Percentiles rank a stretch among this genome's conserved stretches.
phyloP scores from a whole-genome alignment of 1,284 basidiomycete species.

The Apiotrichum mycotoxinovorans region DNA sequence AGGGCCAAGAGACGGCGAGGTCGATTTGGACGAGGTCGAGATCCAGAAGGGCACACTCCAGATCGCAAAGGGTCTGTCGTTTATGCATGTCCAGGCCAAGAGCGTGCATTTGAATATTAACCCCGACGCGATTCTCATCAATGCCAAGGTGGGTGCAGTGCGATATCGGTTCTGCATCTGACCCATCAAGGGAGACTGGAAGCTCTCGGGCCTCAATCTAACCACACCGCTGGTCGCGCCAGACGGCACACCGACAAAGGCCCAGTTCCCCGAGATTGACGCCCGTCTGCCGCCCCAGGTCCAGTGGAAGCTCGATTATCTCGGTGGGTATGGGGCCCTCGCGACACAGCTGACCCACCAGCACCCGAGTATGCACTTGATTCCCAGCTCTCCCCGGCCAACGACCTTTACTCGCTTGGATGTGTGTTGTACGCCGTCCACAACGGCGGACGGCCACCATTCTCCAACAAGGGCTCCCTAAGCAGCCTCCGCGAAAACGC shows the following conservation, averaged over 20 bases:
- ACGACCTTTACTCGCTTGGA: conserved; percentile 93
- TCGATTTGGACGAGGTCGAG: conserved; percentile 61
- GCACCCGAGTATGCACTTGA: conserved; percentile 95
- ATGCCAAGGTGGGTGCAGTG: conserved; percentile 65
- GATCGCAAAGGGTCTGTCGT: conserved; percentile 85
- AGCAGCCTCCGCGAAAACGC: conserved; percentile 74
- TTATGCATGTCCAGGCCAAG: conserved; percentile 86
- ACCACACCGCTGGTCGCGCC: conserved; percentile 71
- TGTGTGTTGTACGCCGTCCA: conserved; percentile 87
- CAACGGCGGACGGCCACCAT: conserved; percentile 81
- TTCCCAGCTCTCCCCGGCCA: conserved; percentile 75
- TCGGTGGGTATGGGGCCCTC: conserved; percentile 58
- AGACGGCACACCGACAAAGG: conserved; percentile 70
- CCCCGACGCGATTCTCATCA: conserved; percentile 78
- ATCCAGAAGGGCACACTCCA: conserved; percentile 96
- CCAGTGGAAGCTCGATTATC: conserved; percentile 91
- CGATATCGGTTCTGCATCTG: background rate
- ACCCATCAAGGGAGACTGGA: conserved; percentile 87
- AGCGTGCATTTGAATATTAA: conserved; percentile 88
- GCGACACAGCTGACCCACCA: conserved; percentile 47
- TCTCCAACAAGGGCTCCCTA: conserved; percentile 80
- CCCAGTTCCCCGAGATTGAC: conserved; percentile 87
- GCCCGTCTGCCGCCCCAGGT: conserved; percentile 72
- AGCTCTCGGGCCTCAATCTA: conserved; percentile 83
- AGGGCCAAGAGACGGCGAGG: conserved; percentile 67